These are phyloP conservation scores for Blastobotrys peoriensis DNA, from an alignment of 805 yeast species.

Conservation along the genomic window DNA sequence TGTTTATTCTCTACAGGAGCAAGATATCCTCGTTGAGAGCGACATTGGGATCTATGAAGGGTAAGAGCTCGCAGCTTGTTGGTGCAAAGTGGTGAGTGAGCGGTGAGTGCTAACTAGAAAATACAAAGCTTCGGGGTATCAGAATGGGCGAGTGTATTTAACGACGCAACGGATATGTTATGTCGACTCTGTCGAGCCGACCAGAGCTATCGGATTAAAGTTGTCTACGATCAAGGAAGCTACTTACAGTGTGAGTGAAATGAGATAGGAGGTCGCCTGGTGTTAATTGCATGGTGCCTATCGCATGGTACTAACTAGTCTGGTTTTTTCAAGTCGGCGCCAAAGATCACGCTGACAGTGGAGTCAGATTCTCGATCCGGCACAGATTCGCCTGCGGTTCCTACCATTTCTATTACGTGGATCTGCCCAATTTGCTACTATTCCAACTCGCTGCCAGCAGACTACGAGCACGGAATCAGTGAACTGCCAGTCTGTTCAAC, in stretches of 20 bases:
- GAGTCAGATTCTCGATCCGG: constrained; percentile 14
- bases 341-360: constrained; percentile 55
- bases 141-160: constrained; percentile 70
- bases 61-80: constrained; percentile 13
- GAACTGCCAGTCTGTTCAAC: constrained; percentile 46
- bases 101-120: constrained; percentile 32
- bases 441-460: constrained; percentile 42
- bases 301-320: too few relatives aligned
- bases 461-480: constrained; percentile 25
- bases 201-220: constrained; percentile 43
- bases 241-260: constrained; percentile 32
- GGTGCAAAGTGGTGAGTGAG: neutral
- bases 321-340: constrained; percentile 69
- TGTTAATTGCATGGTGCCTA: too few relatives aligned
- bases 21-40: constrained; percentile 46
- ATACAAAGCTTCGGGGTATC: constrained; percentile 54
- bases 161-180: constrained; percentile 71
- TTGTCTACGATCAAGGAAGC: constrained; percentile 37
- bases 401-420: constrained; percentile 45
- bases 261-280: too few relatives aligned
- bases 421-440: constrained; percentile 85
- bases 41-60: constrained; percentile 74
- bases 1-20: constrained; percentile 36
- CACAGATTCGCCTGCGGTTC: constrained; percentile 5
- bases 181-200: constrained; percentile 47